Evolutionary conservation across 1,284 basidiomycete genomes (phyloP).

Genomic region (Boletus smithii): DNA sequence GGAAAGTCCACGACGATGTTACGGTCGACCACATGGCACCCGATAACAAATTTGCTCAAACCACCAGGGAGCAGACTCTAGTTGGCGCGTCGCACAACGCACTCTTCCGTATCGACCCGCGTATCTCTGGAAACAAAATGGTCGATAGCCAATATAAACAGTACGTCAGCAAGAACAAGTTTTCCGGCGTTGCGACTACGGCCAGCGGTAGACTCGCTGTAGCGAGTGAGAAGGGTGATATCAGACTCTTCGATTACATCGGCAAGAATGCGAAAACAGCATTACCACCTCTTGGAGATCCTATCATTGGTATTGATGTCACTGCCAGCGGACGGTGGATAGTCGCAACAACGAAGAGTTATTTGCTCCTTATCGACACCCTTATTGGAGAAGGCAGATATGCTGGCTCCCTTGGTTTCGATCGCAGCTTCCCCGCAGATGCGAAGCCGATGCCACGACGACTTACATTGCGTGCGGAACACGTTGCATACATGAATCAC

Average conservation of each 20-base stretch:
- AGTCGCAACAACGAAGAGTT: constrained; percentile 94
- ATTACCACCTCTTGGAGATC: constrained; percentile 92
- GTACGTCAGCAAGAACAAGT: constrained; percentile 93
- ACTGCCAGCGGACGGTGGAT: constrained; percentile 94
- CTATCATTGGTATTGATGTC: constrained; percentile 93
- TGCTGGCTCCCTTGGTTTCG: constrained; percentile 86
- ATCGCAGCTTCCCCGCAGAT: constrained; percentile 91
- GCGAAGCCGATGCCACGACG: constrained; percentile 91
- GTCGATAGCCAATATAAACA: constrained; percentile 97
- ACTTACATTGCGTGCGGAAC: constrained; percentile 87
- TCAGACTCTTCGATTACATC: constrained; percentile 92
- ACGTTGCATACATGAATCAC: constrained; percentile 93
- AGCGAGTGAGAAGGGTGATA: constrained; percentile 95
- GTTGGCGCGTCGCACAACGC: constrained; percentile 93
- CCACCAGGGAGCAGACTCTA: constrained; percentile 89
- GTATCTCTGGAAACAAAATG: constrained; percentile 86
- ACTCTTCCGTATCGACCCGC: constrained; percentile 96
- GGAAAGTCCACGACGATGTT: constrained; percentile 92
- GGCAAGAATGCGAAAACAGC: constrained; percentile 99
- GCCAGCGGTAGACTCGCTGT: constrained; percentile 86
- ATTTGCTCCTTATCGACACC: constrained; percentile 93
- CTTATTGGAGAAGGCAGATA: constrained; percentile 91
- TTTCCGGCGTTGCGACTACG: constrained; percentile 91
- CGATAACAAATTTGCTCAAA: constrained; percentile 93
- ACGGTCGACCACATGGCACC: constrained; percentile 88